These are phyloP conservation scores for Pichia paraexigua DNA, from an alignment of 805 yeast genomes.

Conservation along the genomic window DNA sequence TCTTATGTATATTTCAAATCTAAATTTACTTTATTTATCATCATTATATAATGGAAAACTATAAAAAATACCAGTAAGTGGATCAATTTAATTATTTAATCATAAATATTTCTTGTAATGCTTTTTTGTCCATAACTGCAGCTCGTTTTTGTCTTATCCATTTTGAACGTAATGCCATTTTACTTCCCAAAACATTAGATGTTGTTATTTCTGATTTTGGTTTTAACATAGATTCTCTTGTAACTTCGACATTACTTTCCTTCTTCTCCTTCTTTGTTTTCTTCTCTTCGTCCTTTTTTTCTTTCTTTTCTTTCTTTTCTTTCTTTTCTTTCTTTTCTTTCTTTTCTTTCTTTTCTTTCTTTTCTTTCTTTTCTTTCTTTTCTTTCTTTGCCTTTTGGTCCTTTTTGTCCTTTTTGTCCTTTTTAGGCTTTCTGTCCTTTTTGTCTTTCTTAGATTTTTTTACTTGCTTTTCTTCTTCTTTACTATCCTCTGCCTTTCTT, in stretches of 20 bases:
- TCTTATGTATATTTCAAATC: not conserved
- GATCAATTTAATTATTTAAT: constrained; percentile 28
- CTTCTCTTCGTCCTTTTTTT: constrained; percentile 20
- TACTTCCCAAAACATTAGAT: constrained; percentile 37
- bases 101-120: constrained; percentile 91
- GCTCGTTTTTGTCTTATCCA: constrained; percentile 89
- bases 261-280: constrained; percentile 23
- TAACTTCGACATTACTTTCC: constrained; percentile 26
- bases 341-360: constrained; percentile 14
- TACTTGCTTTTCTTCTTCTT: constrained; percentile 7
- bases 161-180: constrained; percentile 70
- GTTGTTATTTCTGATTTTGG: constrained; percentile 25
- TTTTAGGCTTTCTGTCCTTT: constrained; percentile 24
- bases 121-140: constrained; percentile 82
- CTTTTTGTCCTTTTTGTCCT: constrained; percentile 25
- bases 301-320: constrained; percentile 20
- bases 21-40: not conserved
- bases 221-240: constrained; percentile 36
- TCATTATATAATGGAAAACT: not conserved
- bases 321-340: constrained; percentile 8
- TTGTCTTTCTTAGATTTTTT: constrained; percentile 18
- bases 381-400: constrained; percentile 18
- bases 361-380: constrained; percentile 21
- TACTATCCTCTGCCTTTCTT: constrained; percentile 12
- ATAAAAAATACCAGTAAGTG: not conserved